Evolutionary conservation across 352 stramenopile genomes (phyloP).

Genomic region (Phytophthora brassicae): DNA sequence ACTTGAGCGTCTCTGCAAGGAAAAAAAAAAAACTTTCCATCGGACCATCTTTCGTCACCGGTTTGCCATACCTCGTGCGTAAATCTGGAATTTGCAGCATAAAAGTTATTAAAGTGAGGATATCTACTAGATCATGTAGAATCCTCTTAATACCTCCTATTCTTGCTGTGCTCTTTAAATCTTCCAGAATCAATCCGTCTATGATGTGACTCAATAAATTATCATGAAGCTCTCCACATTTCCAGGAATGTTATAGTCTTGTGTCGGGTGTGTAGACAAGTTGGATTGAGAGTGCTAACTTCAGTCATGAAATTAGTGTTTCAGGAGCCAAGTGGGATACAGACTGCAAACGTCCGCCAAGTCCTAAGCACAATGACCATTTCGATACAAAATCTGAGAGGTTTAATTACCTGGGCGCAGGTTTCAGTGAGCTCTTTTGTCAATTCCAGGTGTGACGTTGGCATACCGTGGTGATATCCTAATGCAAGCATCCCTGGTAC

Average conservation of each 20-base stretch:
- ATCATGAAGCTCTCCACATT: constrained; percentile 91
- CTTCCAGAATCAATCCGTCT: constrained; percentile 81
- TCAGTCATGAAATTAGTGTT: constrained; percentile 56
- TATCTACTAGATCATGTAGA: too few species aligned
- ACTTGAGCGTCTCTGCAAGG: constrained; percentile 93
- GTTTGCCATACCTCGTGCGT: constrained; percentile 34
- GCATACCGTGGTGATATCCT: constrained; percentile 57
- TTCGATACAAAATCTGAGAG: background rate
- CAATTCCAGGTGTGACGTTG: constrained; percentile 53
- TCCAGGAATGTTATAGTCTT: constrained; percentile 79
- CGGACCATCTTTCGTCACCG: constrained; percentile 27
- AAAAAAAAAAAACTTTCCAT: constrained; percentile 93
- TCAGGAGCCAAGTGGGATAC: constrained; percentile 72
- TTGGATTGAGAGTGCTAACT: constrained; percentile 11
- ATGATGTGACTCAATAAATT: constrained; percentile 86
- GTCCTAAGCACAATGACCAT: background rate
- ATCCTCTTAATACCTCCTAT: too few species aligned
- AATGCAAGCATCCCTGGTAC: constrained; percentile 82
- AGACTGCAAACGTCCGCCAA: constrained; percentile 18
- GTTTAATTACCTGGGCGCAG: constrained; percentile 63
- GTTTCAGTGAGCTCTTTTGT: constrained; percentile 72
- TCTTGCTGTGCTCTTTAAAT: constrained; percentile 73
- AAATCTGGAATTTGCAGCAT: too few species aligned
- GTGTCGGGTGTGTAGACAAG: constrained; percentile 11
- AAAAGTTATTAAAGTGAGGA: too few species aligned